Evolutionary conservation across 371 early-diverging fungal species (phyloP), one percentile per base, ranked within the genome.

Genomic region (Saksenaea vasiformis): DNA sequence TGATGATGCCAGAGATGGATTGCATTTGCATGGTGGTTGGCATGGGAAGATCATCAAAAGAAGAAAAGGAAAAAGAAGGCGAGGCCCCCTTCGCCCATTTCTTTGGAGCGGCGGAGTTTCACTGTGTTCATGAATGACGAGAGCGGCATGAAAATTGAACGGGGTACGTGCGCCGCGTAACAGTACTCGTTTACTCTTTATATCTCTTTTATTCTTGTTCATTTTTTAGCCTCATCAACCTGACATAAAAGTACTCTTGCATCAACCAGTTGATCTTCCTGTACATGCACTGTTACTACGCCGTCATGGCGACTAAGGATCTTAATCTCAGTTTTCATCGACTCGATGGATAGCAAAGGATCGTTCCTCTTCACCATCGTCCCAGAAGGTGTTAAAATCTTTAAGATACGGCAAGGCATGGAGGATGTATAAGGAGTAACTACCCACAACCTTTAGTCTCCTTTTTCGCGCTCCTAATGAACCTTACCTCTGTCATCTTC

Each of bases 321-420:
- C 58, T 85, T 86, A 36, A 87, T 82, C 68, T 91, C 90, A 27
- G 88, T 91, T 71, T 91, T 91, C 91, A 91, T 91, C 27, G 86
- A 84, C 68, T 91, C 91, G 61, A 91, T 85, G 0, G 88, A 87
- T 61, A 91, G 62, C 22, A 91, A 72, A 2, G 85, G 75, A 41
- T 83, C 84, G 31, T 88, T 87, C 70, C 85, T 85, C 61, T 84
- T 79, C 27, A 90, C 87, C 1, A 61, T 58, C 0, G 85, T 69
- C 1, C 90, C 90, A 4, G 78, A 67, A 26, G 86, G 77, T 15
- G 83, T 73, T 31, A 86, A 66, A 13, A 91, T 67, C 67, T 83
- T 80, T 36, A 90, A 76, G 36, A 89, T 82, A 41, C 87, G 86
- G 70, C 90, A 91, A 7, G 89, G 91, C 91, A 91, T 91, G 1